Base-by-base conservation (phyloP, 1,139 yeast genomes). In the Spathaspora sp. region DNA sequence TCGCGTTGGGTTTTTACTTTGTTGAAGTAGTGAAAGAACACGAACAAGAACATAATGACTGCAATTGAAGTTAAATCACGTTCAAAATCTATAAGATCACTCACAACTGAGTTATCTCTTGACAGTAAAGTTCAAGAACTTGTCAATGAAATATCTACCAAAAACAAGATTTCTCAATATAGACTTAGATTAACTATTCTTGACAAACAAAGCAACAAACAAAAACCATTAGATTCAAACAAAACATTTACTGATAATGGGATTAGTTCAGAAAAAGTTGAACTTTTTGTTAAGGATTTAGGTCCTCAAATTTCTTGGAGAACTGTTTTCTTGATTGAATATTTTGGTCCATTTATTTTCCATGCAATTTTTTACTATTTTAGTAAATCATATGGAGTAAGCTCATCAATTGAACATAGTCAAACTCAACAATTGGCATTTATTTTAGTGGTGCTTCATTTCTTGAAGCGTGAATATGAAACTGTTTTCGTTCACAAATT, bases 271-370 rank as follows among this genome's bases (percentile, higher is more conserved):
- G 49, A 59, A 7, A 61, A 63, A 43, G 70, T 75, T 39, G 61
- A 64, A 9, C 68, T 78, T 18, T 79, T 67, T 51, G 88, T 85
- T 48, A 90, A 91, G 64, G 98, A 91, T 59, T 76, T 93, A 53
- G 99, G 98, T 17, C 95, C 95, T 1, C 99, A 93, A 68, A 81
- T 93, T 51, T 83, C 86, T 3, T 93, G 98, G 97, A 79, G 88
- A 67, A 79, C 91, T 6, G 98, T 93, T 25, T 93, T 84, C 61
- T 58, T 89, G 46, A 73, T 89, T 54, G 99, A 93, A 68, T 93
- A 93, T 64, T 60, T 88, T 17, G 98, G 98, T 4, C 99, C 99
- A 3, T 71, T 93, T 50, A 47, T 90, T 42, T 76, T 91, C 58
- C 97, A 91, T 65, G 81, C 90, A 2, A 50, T 89, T 27, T 71